Evolutionary conservation across 345 rosid genomes (phyloP).

Genomic region (Erucastrum elatum): DNA sequence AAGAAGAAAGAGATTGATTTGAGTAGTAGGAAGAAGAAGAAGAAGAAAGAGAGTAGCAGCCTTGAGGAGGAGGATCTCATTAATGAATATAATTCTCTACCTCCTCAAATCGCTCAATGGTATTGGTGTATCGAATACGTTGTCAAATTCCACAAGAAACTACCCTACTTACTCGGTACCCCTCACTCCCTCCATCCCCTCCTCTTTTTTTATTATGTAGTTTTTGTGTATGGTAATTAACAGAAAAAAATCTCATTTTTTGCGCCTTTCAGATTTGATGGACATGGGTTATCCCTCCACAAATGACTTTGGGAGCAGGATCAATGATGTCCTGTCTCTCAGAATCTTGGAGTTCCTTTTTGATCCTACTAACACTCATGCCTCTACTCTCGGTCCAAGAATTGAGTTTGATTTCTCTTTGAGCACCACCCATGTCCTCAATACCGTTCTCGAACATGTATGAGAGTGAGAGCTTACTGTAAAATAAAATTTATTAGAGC

Average conservation of each 20-base stretch:
- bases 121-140: constrained; percentile 37
- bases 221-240: not conserved
- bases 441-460: constrained; percentile 27
- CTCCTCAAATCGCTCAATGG: constrained; percentile 32
- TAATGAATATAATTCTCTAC: constrained; percentile 21
- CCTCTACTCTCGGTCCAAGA: not conserved
- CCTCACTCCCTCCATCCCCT: not conserved
- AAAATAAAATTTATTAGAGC: too few relatives aligned
- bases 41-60: not conserved
- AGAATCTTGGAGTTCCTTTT: constrained; percentile 34
- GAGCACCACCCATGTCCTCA: constrained; percentile 29
- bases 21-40: not conserved
- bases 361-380: constrained; percentile 4
- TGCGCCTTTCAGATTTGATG: constrained; percentile 27
- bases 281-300: constrained; percentile 21
- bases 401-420: constrained; percentile 32
- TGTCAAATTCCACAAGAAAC: constrained; percentile 28
- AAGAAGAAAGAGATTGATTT: not conserved
- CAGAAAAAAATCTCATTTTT: constrained; percentile 2
- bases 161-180: constrained; percentile 27
- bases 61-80: constrained; percentile 18
- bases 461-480: not conserved
- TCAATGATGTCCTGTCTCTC: constrained; percentile 33
- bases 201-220: not conserved
- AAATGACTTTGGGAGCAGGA: constrained; percentile 28